Base-by-base conservation (phyloP, 2,329 filamentous ascomycete species). In the Verticillium isaacii region DNA sequence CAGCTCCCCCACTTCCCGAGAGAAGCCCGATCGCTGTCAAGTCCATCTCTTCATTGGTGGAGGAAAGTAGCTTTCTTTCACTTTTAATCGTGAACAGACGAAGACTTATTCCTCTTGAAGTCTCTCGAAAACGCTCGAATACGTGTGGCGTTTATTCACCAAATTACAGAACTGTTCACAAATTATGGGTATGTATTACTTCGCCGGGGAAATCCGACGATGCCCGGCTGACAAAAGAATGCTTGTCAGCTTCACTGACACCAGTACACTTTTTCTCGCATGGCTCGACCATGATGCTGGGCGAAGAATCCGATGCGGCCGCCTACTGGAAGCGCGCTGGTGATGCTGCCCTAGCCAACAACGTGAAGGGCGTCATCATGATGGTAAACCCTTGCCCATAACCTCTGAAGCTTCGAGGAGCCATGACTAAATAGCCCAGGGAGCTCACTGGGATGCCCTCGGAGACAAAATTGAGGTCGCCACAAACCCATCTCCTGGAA, bases 231-330 rank as follows among this genome's bases (percentile, higher is more conserved):
- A 17, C n/a, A 45, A 3, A 17, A 15, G 23, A 25, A 1, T 25
- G 3, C 45, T 11, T 25, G 12, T 3, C 45, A 52, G 45, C 57
- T 17, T 32, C 58, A 15, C 39, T 73, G 37, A 81, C 85, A 6
- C 86, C 86, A 1, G 85, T 89, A 0, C 83, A 88, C 69, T 85
- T 89, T 74, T 89, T 89, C 73, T 88, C 86, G 2, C 87, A 90
- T 80, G 87, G 88, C 69, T 88, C 86, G 15, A 89, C 87, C 45
- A 89, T 89, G 86, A 90, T 89, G 87, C 75, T 89, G 15, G 87
- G 86, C 39, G 87, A 89, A 68, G 82, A 88, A 66, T 85, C 82
- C 15, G 71, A 76, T 2, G 87, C 85, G 1, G 86, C 86, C 12
- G 78, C 80, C 23, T 89, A 89, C 73, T 89, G 87, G 88, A 87